phyloP scores from a whole-genome alignment of 805 yeast species.

The Zygoascus biomembranicola region DNA sequence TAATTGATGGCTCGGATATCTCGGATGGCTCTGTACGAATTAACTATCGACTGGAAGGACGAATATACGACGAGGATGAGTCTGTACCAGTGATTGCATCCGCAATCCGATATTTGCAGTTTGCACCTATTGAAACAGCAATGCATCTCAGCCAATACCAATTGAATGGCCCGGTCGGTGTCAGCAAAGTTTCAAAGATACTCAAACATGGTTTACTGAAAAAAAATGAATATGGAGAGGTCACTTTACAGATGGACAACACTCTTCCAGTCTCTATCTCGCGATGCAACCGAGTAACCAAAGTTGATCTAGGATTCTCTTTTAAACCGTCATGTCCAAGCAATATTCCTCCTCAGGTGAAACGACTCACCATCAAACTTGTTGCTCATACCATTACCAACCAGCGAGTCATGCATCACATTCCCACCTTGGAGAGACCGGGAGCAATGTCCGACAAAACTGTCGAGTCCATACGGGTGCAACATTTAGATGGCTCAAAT shows the following conservation, averaged over 20 bases:
- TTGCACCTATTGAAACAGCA: not conserved
- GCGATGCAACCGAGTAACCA: not conserved
- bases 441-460: too few species aligned
- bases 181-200: not conserved
- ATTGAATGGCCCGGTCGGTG: not conserved
- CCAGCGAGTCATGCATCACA: not conserved
- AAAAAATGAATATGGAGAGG: not conserved
- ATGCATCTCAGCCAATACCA: not conserved
- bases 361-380: not conserved
- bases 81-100: not conserved
- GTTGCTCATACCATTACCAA: not conserved
- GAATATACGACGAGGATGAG: not conserved
- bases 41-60: not conserved
- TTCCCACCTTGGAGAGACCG: not conserved
- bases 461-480: not conserved
- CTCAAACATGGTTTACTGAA: not conserved
- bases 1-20: conserved; percentile 1
- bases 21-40: conserved; percentile 8
- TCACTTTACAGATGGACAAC: not conserved
- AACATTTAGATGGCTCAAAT: not conserved
- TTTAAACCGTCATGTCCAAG: not conserved
- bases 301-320: not conserved
- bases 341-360: not conserved
- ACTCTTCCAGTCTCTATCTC: not conserved
- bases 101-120: not conserved